A percentile compares a stretch with the other conserved stretches of the same genome.
phyloP scores from a whole-genome alignment of 805 yeast genomes.

The Isabelozyma pseudorhagii region DNA sequence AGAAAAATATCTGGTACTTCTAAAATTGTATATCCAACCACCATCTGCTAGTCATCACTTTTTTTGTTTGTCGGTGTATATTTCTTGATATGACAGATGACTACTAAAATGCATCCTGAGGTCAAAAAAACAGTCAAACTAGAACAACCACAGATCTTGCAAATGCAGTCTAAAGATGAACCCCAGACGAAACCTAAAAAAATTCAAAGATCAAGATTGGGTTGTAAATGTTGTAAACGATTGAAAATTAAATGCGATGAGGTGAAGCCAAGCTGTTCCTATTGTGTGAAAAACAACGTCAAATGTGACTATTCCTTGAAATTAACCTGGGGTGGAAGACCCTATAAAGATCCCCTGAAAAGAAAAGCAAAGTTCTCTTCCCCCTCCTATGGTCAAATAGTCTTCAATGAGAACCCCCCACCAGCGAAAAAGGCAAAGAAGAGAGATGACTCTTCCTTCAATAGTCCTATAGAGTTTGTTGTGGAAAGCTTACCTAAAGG shows the following conservation, averaged over 20 bases:
- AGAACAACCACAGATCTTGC: neutral
- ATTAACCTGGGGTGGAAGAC: constrained; percentile 75
- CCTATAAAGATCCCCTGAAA: constrained; percentile 45
- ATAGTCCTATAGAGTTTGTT: constrained; percentile 1
- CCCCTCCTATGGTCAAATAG: neutral
- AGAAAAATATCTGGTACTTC: too few species aligned
- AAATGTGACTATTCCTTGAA: constrained; percentile 64
- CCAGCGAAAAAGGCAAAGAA: neutral
- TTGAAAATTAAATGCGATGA: constrained; percentile 72
- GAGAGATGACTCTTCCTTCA: neutral
- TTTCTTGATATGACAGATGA: too few species aligned
- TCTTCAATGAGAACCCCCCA: neutral
- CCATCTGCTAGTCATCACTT: neutral
- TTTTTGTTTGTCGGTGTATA: too few species aligned
- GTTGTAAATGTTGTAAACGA: constrained; percentile 61
- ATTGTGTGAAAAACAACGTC: constrained; percentile 45
- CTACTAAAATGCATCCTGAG: neutral
- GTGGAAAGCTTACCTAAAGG: neutral
- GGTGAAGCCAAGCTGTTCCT: constrained; percentile 55
- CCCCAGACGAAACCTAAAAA: constrained; percentile 4
- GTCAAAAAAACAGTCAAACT: neutral
- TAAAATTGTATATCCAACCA: too few species aligned
- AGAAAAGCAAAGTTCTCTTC: constrained; percentile 24
- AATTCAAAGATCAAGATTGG: constrained; percentile 48
- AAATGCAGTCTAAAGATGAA: neutral